Evolutionary conservation across 164 flowering plant genomes (phyloP), one percentile per base, ranked within the genome.

Genomic region (Vitis cinerea): DNA sequence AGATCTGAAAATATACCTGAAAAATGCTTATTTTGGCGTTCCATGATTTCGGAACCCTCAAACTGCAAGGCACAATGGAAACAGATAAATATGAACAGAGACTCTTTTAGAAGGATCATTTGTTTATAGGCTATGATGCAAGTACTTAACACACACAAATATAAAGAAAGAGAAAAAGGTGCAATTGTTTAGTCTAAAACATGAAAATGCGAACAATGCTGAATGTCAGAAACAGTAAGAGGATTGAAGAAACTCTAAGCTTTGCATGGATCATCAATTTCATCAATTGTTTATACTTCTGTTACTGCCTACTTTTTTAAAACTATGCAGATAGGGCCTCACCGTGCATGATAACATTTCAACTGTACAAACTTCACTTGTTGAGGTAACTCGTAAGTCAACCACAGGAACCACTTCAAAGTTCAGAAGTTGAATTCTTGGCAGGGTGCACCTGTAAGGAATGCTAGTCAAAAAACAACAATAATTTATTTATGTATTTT

Each of bases 331-430:
- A 17, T 50, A 17, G 56, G 48, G 71, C 50, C 61, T 78, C 68
- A 89, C 97, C 92, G 84, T 87, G 80, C 97, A 91, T 61, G 94
- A 91, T 72, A 91, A 68, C 91, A 91, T 75, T 75, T 89, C 89
- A 58, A 91, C 89, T 2, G 54, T 71, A 68, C 94, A 91, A 73
- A 83, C 84, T 75, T 87, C 83, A 59, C 27, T 72, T n/a, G 89
- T 83, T 60, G 89, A 85, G 61, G 72, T 89, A 47, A 91, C 90
- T 70, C 82, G 80, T 63, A 91, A 83, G 48, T 85, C 92, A 77
- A 91, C 48, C 55, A 84, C 77, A 54, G 97, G 97, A 10, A 89
- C 80, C n/a, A 83, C 91, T 71, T 85, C 86, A 77, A 89, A 88
- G 55, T 81, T 87, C 64, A 91, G 66, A 67, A 91, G 73, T 70